These are phyloP conservation scores for Arabis alpina DNA, from an alignment of 345 rosid genomes.

Conservation along the genomic window DNA sequence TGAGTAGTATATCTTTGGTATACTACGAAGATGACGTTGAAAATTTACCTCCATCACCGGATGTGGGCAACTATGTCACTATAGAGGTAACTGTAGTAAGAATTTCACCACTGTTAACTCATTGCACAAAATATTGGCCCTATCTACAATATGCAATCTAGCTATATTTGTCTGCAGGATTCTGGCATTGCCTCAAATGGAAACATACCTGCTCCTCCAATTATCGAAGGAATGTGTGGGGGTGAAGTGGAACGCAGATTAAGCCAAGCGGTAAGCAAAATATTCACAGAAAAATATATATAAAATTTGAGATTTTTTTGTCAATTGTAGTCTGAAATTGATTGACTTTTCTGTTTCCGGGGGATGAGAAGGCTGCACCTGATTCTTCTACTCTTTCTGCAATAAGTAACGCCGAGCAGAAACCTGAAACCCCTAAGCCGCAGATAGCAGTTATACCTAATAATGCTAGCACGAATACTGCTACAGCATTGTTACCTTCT, in stretches of 20 bases:
- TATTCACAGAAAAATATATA: slow-evolving; percentile 12
- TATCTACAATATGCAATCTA: slow-evolving; percentile 28
- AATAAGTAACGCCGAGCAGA: slow-evolving; percentile 56
- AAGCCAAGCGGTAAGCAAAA: slow-evolving; percentile 59
- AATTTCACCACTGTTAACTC: slow-evolving; percentile 17
- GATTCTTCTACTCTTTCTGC: slow-evolving; percentile 50
- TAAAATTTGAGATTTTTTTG: not conserved
- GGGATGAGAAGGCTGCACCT: slow-evolving; percentile 57
- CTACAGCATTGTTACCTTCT: slow-evolving; percentile 52
- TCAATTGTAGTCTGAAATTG: slow-evolving; percentile 11
- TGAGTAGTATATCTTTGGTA: slow-evolving; percentile 74
- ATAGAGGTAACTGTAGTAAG: slow-evolving; percentile 67
- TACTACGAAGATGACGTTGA: slow-evolving; percentile 83
- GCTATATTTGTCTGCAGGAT: slow-evolving; percentile 58
- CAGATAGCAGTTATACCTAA: slow-evolving; percentile 53
- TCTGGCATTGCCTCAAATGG: slow-evolving; percentile 70
- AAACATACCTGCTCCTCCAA: slow-evolving; percentile 50
- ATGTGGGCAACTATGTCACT: slow-evolving; percentile 91
- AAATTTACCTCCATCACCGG: slow-evolving; percentile 82
- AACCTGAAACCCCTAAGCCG: slow-evolving; percentile 66
- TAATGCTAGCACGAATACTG: slow-evolving; percentile 48
- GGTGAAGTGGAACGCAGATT: slow-evolving; percentile 74
- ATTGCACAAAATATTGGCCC: slow-evolving; percentile 3
- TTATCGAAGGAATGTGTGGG: slow-evolving; percentile 81
- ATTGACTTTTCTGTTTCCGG: slow-evolving; percentile 35